Conservation (phyloP, 1,284 basidiomycete genomes). For the Naganishia liquefaciens region DNA sequence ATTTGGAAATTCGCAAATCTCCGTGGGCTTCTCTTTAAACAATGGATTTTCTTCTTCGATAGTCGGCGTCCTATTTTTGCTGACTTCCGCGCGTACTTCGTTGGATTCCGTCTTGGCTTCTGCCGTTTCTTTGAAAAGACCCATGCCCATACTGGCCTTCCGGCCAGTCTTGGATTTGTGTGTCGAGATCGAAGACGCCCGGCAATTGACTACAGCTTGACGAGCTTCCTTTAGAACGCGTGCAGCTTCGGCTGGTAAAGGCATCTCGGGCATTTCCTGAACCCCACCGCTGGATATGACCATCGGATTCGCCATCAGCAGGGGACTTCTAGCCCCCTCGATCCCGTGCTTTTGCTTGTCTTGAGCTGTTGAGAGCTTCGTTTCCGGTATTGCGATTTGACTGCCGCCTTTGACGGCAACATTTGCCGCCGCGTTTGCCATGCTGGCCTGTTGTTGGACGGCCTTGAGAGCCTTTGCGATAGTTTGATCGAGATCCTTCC, state of each 20-base stretch:
- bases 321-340: neutral
- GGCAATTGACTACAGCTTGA: slow-evolving; percentile 20
- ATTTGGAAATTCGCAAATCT: too few species aligned
- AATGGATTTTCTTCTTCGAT: slow-evolving; percentile 22
- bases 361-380: neutral
- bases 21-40: too few species aligned
- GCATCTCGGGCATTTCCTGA: slow-evolving; percentile 40
- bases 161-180: slow-evolving; percentile 47
- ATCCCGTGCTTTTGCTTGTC: neutral
- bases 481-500: slow-evolving; percentile 47
- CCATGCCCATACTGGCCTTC: slow-evolving; percentile 55
- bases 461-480: slow-evolving; percentile 49
- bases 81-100: slow-evolving; percentile 25
- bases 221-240: slow-evolving; percentile 49
- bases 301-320: neutral
- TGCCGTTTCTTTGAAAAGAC: slow-evolving; percentile 52
- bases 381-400: neutral
- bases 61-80: slow-evolving; percentile 20
- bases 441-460: slow-evolving; percentile 13
- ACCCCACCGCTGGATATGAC: neutral
- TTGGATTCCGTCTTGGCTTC: slow-evolving; percentile 31
- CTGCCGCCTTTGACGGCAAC: neutral
- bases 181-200: neutral
- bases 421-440: neutral
- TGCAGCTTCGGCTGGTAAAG: slow-evolving; percentile 47